phyloP scores from a whole-genome alignment of 768 basidiomycete genomes.

The Leccinum ochraceum region DNA sequence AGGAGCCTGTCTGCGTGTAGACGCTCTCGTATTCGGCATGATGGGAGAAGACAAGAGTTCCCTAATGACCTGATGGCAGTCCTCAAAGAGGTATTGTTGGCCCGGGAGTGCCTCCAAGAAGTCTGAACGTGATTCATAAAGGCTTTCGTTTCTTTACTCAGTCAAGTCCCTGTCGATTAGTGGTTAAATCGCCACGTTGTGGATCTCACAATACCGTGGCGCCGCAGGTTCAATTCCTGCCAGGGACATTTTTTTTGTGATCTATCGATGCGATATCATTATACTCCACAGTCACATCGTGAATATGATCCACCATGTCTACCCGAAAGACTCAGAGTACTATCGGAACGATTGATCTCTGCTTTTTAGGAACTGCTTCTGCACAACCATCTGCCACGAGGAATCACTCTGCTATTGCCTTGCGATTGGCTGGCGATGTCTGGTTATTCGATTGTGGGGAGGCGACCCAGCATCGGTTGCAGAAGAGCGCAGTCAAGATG shows the following conservation, averaged over 20 bases:
- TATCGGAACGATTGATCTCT: slow-evolving; percentile 50
- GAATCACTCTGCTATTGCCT: slow-evolving; percentile 72
- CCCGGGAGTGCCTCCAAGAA: no score
- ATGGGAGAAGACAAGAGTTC: background rate
- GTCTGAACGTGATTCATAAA: no score
- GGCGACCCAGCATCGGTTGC: slow-evolving; percentile 77
- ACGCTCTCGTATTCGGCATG: slow-evolving; percentile 19
- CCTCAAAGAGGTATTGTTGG: no score
- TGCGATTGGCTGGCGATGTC: slow-evolving; percentile 66
- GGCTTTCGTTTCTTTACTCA: background rate
- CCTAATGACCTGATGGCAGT: background rate
- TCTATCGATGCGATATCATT: no score
- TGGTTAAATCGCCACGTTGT: slow-evolving; percentile 46
- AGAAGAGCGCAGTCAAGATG: slow-evolving; percentile 74
- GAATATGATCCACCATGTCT: slow-evolving; percentile 13
- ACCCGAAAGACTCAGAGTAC: slow-evolving; percentile 11
- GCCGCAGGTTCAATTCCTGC: slow-evolving; percentile 39
- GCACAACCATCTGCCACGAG: slow-evolving; percentile 79
- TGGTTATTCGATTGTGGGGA: slow-evolving; percentile 90
- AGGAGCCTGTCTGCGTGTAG: slow-evolving; percentile 1
- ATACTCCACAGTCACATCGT: no score
- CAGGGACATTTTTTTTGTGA: slow-evolving; percentile 31
- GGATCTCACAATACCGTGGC: slow-evolving; percentile 37
- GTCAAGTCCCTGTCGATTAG: slow-evolving; percentile 42
- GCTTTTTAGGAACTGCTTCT: slow-evolving; percentile 81